Conservation (phyloP, 2,329 filamentous ascomycete genomes). For the Calycina marina region DNA sequence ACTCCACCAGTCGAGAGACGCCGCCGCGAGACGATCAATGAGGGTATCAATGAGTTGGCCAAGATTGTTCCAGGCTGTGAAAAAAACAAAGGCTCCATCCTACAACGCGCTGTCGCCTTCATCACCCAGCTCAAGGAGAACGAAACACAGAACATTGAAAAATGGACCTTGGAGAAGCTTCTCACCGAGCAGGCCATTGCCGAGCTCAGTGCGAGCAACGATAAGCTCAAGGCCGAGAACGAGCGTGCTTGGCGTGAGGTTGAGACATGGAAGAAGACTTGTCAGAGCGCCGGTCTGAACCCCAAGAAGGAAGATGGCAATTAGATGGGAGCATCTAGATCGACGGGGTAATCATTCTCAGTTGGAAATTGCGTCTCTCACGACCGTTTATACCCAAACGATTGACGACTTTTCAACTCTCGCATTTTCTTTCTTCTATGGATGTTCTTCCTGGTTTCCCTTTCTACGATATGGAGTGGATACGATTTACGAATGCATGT, state of each 20-base stretch:
- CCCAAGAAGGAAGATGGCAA: slow-evolving; percentile 25
- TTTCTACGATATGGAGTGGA: too few species aligned
- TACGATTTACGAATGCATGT: too few species aligned
- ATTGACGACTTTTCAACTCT: slow-evolving; percentile 17
- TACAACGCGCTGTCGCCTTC: slow-evolving; percentile 85
- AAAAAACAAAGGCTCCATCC: slow-evolving; percentile 96
- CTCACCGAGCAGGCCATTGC: slow-evolving; percentile 78
- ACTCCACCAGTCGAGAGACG: slow-evolving; percentile 68
- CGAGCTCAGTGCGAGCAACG: slow-evolving; percentile 75
- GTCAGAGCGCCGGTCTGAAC: slow-evolving; percentile 42
- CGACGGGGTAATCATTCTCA: slow-evolving; percentile 15
- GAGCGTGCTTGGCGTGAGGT: slow-evolving; percentile 65
- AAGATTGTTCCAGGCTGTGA: slow-evolving; percentile 97
- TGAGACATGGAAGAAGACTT: slow-evolving; percentile 63
- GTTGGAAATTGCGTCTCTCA: slow-evolving; percentile 10
- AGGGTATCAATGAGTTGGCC: slow-evolving; percentile 93
- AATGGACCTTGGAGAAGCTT: slow-evolving; percentile 85
- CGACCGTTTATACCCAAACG: slow-evolving; percentile 20
- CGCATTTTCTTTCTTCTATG: slow-evolving; percentile 18
- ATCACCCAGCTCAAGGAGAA: slow-evolving; percentile 92
- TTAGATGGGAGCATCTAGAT: slow-evolving; percentile 8
- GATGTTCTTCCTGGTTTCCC: too few species aligned
- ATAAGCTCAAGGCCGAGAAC: slow-evolving; percentile 71
- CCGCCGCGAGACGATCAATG: slow-evolving; percentile 94
- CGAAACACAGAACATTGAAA: slow-evolving; percentile 84